Evolutionary conservation across 2,329 filamentous ascomycete genomes (phyloP), one percentile per base, ranked within the genome.

Genomic region (Pestalotiopsis sp.): DNA sequence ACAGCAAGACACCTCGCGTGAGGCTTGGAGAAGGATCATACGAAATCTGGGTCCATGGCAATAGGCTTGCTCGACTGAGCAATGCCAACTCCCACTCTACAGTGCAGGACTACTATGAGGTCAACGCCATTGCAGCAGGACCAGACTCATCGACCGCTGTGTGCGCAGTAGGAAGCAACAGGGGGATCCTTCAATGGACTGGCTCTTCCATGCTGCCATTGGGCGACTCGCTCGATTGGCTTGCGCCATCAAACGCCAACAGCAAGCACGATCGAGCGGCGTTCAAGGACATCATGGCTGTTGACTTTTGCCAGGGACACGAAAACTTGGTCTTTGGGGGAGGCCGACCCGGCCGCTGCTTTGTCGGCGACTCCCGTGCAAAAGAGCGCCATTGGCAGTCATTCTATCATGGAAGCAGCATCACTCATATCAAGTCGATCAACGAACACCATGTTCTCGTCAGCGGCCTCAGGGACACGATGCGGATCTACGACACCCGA

Each of bases 401-500:
- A 3, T 71, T 80, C 55, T 64, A 71, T 14, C 79, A 83, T 66
- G 71, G 75, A 5, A 82, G 80, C 64, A 72, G 82, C 22, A 80
- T 87, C 61, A 80, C 85, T 0, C 85, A 88, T 67, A 74, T 90
- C 39, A 81, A 81, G 40, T 81, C 83, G 65, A 72, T 89, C 1
- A 82, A 83, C 62, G 75, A 77, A 7, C 77, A 87, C 71, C 83
- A 85, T 58, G 77, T 89, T 22, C 77, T 91, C 2, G 84, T 85
- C 3, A 83, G 86, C 0, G 87, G 88, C 1, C 76, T 88, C 1
- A 72, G 77, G 39, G 81, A 80, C 73, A 79, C 73, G 65, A 85
- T 91, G 78, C 80, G 80, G 1, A 76, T 89, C 4, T 91, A 89
- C 72, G 89, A 91, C 70, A 69, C 86, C 39, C 86, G 89, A 1